phyloP scores from a whole-genome alignment of 1,284 basidiomycete genomes.

The Filobasidium uniguttulatum region DNA sequence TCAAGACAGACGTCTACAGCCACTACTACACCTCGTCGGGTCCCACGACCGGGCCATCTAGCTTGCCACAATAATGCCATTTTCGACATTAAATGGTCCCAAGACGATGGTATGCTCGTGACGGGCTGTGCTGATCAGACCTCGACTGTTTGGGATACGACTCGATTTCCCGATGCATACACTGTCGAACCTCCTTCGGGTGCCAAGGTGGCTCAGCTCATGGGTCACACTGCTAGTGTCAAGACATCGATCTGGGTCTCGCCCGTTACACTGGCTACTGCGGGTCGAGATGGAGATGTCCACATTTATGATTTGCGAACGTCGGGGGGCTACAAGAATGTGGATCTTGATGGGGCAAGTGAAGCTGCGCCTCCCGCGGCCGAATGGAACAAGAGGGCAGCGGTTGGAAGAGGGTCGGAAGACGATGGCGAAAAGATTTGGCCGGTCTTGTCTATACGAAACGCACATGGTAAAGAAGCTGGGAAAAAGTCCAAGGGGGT shows the following conservation, averaged over 20 bases:
- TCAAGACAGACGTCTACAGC: background rate
- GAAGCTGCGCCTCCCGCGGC: background rate
- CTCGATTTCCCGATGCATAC: conserved; percentile 6
- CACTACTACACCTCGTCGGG: background rate
- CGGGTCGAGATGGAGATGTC: conserved; percentile 36
- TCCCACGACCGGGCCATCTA: background rate
- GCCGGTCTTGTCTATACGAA: conserved; percentile 11
- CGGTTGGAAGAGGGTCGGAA: background rate
- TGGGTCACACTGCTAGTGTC: conserved; percentile 33
- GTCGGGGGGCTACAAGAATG: background rate
- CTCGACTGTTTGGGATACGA: conserved; percentile 22
- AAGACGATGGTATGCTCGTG: conserved; percentile 42
- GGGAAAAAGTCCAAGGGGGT: conserved; percentile 7
- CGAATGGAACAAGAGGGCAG: conserved; percentile 3
- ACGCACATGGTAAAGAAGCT: conserved; percentile 23
- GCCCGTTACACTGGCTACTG: conserved; percentile 25
- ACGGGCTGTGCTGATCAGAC: conserved; percentile 33
- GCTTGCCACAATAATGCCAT: conserved; percentile 64
- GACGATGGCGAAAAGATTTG: background rate
- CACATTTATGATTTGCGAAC: conserved; percentile 34
- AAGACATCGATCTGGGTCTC: conserved; percentile 25
- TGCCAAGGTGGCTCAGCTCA: conserved; percentile 21
- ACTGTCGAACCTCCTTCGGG: conserved; percentile 6
- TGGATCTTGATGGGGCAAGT: no score
- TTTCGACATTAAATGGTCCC: conserved; percentile 65